Conservation (phyloP, 129 eudicot species). For the Saussurea involucrata region DNA sequence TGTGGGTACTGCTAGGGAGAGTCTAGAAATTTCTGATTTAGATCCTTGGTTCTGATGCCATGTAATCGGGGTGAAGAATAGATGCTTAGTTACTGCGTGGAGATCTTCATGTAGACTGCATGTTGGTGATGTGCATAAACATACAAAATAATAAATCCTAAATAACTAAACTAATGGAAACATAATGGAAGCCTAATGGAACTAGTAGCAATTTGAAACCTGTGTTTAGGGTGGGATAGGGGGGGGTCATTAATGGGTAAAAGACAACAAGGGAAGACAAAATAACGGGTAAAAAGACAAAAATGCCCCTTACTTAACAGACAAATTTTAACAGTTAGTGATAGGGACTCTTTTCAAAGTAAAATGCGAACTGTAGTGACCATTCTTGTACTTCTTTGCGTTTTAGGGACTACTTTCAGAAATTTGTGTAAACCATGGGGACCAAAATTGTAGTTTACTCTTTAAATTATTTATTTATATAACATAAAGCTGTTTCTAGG, state of each 20-base stretch:
- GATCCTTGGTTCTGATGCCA: not conserved
- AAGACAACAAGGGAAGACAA: not conserved
- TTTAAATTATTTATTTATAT: not conserved
- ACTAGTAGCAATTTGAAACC: not conserved
- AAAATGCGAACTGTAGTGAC: not conserved
- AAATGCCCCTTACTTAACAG: not conserved
- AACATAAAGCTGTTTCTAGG: constrained; percentile 3
- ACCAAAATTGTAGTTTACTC: not conserved
- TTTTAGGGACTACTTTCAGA: not conserved
- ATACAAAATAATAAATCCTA: not conserved
- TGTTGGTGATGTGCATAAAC: not conserved
- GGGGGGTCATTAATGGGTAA: not conserved
- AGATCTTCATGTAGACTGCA: not conserved
- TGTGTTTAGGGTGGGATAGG: not conserved
- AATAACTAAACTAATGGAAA: not conserved
- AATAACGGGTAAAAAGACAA: not conserved
- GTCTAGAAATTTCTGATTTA: not conserved
- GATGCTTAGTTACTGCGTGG: not conserved
- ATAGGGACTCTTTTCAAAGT: not conserved
- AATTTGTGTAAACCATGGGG: not conserved
- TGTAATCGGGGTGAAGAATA: not conserved
- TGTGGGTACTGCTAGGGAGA: too few relatives aligned
- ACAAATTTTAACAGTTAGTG: not conserved
- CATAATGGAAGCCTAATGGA: not conserved
- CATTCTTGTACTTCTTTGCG: not conserved